Base-by-base conservation (phyloP, 192 early-diverging fungal species). In the Jimgerdemannia lactiflua region DNA sequence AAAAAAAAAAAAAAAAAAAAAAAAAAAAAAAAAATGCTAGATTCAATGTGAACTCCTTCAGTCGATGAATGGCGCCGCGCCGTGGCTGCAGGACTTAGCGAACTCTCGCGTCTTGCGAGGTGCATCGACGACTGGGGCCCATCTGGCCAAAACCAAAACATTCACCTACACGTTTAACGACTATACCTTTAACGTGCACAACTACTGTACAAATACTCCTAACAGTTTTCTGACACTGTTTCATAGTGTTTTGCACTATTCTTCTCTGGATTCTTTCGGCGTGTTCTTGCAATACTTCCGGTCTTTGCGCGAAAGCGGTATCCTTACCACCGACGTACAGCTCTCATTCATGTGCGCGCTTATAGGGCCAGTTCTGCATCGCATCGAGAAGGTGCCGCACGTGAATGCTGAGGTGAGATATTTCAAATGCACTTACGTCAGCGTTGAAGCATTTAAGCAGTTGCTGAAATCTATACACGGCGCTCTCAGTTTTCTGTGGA, bases 191-290 rank as follows among this genome's bases (percentile, higher is more conserved):
- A 93, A 92, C 71, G 86, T 91, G 43, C 78, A 83, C 71, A 92
- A 88, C 66, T 85, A 81, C 41, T 83, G 84, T 70, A 86, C 86
- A 76, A 94, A 93, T 72, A 78, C 84, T 8, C 89, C 93, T 65
- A 94, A 94, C 75, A 89, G 86, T 4, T 92, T 91, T 70, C 73
- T 94, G 69, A 90, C 91, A 0, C 82, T 94, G 70, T 86, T 92
- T 70, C 93, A 94, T 77, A 88, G 91, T 43, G 84, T 93, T 10
- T 74, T 90, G 39, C 92, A 94, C 71, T 94, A 94, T 73, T 91
- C 91, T 39, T 91, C 91, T 29, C 81, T 87, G 18, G 93, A 90
- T 71, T 85, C 87, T 3, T 86, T 93, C 54, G 70, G 75, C 40
- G 71, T 86, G 4, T 78, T 92, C 20, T 72, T 89, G 67, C 80